Base-by-base conservation (phyloP, 768 basidiomycete species). In the Phanerochaete sordida region DNA sequence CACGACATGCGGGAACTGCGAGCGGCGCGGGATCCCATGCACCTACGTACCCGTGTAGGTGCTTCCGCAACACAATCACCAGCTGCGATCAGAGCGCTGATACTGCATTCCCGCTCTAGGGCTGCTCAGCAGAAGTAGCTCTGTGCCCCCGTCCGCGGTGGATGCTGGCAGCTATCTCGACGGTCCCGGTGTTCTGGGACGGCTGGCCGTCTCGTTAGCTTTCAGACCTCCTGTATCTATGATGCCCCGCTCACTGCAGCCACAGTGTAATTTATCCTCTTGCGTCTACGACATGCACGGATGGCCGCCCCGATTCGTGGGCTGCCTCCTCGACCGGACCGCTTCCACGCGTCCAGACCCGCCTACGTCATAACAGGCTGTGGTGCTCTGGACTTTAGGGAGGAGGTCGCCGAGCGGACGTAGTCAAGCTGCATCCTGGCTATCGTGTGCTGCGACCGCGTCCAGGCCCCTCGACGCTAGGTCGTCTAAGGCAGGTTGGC, bases 1-100 rank as follows among this genome's bases (percentile, higher is more conserved):
- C 24, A 84, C 86, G 4, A 80, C 82, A 26, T 90, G 88, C 69
- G 77, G 74, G 33, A 88, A 90, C 67, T 90, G 88, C 71, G 77
- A 82, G 67, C 78, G 79, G 59, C 79, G 88, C 35, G 77, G 78
- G 23, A 79, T 77, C 62, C 78, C 82, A 1, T 90, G 88, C 64
- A 63, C 68, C 57, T 90, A 90, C 69, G 65, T 76, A 23, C 85
- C 88, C 49, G 88, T 90, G 86, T 88, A 76, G 72, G 86, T 76
- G 52, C 55, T 30, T 26, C 27, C 13, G 21, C 26, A 27, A 44
- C 37, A 26, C 26, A 28, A 30, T 50, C 33, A 28, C 19, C 26
- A 27, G 28, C 21, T 26, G n/a, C 7, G 48, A 16, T 43, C 39
- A 43, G 39, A 30, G 16, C 31, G 21, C 56, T 50, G 24, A 61